A percentile compares a stretch with the other conserved stretches of the same genome.
These are phyloP conservation scores for Diplosphaera chodatii DNA, from an alignment of 139 green algal genomes.

Conservation along the genomic window DNA sequence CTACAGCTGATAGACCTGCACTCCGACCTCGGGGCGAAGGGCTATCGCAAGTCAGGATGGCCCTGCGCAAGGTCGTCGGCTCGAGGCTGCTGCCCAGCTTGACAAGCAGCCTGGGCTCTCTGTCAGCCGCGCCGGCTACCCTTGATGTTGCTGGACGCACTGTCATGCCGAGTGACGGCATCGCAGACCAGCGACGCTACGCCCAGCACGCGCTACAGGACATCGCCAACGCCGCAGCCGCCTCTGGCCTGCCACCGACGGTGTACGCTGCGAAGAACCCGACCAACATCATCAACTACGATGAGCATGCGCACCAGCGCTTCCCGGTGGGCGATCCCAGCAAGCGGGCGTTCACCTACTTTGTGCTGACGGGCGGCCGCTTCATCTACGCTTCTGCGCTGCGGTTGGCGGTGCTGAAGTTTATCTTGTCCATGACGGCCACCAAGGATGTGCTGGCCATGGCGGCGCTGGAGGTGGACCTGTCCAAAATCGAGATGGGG, in stretches of 20 bases:
- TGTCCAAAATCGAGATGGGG: conserved; percentile 76
- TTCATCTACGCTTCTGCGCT: conserved; percentile 97
- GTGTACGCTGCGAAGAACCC: conserved; percentile 67
- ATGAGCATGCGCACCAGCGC: conserved; percentile 75
- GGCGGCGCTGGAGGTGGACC: conserved; percentile 92
- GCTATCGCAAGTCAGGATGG: not conserved
- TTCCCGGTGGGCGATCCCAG: conserved; percentile 74
- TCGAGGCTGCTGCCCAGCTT: not conserved
- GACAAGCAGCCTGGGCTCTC: not conserved
- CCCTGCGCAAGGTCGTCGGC: not conserved
- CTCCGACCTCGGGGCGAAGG: too few species aligned
- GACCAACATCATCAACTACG: conserved; percentile 68
- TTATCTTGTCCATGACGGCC: conserved; percentile 89
- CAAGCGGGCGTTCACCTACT: conserved; percentile 93
- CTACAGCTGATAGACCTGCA: too few species aligned
- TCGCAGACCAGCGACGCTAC: not conserved
- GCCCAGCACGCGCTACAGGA: not conserved
- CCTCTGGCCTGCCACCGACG: conserved; percentile 39
- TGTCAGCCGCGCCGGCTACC: not conserved
- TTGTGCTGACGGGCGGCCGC: conserved; percentile 93
- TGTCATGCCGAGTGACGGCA: not conserved
- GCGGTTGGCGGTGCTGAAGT: conserved; percentile 93
- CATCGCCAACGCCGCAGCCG: not conserved
- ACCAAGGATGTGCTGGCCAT: conserved; percentile 91
- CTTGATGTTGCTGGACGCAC: not conserved